A percentile compares a stretch with the other conserved stretches of the same genome.
Conservation (phyloP, 495 filamentous ascomycete species). For the Neurospora sp. region DNA sequence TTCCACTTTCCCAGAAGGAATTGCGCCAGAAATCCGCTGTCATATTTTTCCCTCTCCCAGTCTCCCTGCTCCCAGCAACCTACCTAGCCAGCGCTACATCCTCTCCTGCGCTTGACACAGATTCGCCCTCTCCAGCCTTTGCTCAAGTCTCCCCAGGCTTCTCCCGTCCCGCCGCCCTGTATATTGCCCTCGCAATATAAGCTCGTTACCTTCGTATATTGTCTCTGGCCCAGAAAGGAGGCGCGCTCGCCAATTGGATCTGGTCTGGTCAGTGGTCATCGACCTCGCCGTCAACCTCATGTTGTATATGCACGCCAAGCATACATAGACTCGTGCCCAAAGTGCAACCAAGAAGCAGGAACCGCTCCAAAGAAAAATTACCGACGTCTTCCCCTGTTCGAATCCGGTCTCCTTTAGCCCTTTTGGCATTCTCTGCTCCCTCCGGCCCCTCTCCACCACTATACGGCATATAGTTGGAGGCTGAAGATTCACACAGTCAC, state of each 20-base stretch:
- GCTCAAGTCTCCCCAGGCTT: constrained; percentile 10
- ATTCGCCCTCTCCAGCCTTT: constrained; percentile 6
- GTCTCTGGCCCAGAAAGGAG: constrained; percentile 20
- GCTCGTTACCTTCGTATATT: constrained; percentile 26
- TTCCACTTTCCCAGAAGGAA: constrained; percentile 2
- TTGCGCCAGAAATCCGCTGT: constrained; percentile 17
- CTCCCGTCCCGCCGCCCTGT: constrained; percentile 27
- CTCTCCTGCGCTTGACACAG: constrained; percentile 5
- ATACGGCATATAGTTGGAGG: constrained; percentile 24
- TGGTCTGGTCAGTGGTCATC: constrained; percentile 16
- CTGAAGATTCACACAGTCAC: constrained; percentile 4
- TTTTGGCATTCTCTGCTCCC: constrained; percentile 20
- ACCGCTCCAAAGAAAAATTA: constrained; percentile 18
- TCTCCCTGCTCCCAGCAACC: neutral
- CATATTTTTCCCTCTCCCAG: constrained; percentile 5
- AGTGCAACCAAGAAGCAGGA: constrained; percentile 23
- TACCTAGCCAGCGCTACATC: constrained; percentile 6
- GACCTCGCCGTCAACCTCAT: constrained; percentile 20
- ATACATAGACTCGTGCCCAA: constrained; percentile 18
- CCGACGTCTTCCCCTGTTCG: constrained; percentile 23
- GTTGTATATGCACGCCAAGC: constrained; percentile 29
- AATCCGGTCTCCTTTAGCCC: constrained; percentile 28
- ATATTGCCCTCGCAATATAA: constrained; percentile 32
- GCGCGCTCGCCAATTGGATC: constrained; percentile 23
- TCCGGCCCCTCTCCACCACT: constrained; percentile 28